phyloP scores from a whole-genome alignment of 306 rosid species.

The Dalbergia cochinchinensis region DNA sequence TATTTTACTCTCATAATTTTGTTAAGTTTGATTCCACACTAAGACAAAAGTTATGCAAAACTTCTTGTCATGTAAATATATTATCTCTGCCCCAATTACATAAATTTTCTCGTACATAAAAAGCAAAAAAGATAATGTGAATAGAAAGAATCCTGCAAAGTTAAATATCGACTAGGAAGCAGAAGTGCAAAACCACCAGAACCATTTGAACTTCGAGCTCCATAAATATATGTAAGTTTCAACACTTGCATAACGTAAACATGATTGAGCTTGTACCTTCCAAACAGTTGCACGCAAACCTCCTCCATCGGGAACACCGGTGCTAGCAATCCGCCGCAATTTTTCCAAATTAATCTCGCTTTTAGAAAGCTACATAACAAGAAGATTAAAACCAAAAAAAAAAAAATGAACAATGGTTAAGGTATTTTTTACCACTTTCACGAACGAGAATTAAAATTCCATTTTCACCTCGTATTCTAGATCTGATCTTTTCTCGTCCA shows the following conservation, averaged over 20 bases:
- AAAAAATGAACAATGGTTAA: not conserved
- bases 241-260: not conserved
- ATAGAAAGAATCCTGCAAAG: too few relatives aligned
- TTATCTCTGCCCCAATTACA: too few relatives aligned
- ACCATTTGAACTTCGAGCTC: not conserved
- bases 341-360: conserved; percentile 75
- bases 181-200: not conserved
- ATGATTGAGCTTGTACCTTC: conserved; percentile 63
- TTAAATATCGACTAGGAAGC: too few relatives aligned
- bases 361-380: conserved; percentile 61
- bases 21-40: too few relatives aligned
- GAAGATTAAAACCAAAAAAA: not conserved
- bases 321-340: conserved; percentile 73
- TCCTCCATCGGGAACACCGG: conserved; percentile 80
- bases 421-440: not conserved
- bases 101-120: too few relatives aligned
- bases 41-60: too few relatives aligned
- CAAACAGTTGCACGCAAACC: conserved; percentile 73
- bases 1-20: too few relatives aligned
- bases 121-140: too few relatives aligned
- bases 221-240: not conserved
- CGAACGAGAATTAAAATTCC: conserved; percentile 1
- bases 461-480: conserved; percentile 71
- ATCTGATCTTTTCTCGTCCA: conserved; percentile 79
- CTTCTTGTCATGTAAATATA: too few relatives aligned